phyloP scores from a whole-genome alignment of 2,329 filamentous ascomycete genomes.

The Nigrograna mackinnonii region DNA sequence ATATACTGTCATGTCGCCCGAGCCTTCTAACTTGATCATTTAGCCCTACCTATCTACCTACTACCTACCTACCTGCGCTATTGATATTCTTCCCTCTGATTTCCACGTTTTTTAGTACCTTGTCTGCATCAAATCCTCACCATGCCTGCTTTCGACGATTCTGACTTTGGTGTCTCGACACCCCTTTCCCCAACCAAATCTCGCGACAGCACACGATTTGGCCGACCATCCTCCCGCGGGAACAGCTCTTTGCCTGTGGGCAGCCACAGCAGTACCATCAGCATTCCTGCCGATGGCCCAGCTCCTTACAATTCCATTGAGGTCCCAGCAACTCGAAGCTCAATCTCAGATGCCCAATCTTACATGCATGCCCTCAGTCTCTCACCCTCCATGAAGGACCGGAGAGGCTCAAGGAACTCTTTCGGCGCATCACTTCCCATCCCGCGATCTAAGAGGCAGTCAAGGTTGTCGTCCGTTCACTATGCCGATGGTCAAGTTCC shows the following conservation, averaged over 20 bases:
- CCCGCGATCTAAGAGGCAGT: slow-evolving; percentile 70
- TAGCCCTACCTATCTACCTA: too few relatives aligned
- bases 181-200: slow-evolving; percentile 26
- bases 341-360: slow-evolving; percentile 67
- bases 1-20: too few relatives aligned
- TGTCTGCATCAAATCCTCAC: slow-evolving; percentile 10
- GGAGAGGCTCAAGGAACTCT: slow-evolving; percentile 73
- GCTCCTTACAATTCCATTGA: slow-evolving; percentile 60
- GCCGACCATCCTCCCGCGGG: slow-evolving; percentile 1
- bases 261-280: slow-evolving; percentile 38
- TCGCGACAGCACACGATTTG: slow-evolving; percentile 21
- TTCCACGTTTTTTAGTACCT: slow-evolving; percentile 1
- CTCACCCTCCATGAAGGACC: slow-evolving; percentile 68
- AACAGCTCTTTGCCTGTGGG: slow-evolving; percentile 12
- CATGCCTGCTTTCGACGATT: slow-evolving; percentile 65
- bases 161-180: slow-evolving; percentile 54
- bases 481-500: slow-evolving; percentile 48
- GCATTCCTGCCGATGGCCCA: slow-evolving; percentile 33
- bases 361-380: slow-evolving; percentile 76
- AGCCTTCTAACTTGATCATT: too few relatives aligned
- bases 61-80: too few relatives aligned
- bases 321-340: slow-evolving; percentile 69
- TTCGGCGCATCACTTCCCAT: slow-evolving; percentile 76
- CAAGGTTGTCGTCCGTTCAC: slow-evolving; percentile 66
- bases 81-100: too few relatives aligned